Evolutionary conservation across 2,329 filamentous ascomycete genomes (phyloP), one percentile per base, ranked within the genome.

Genomic region (Ceratocystis eucalypticola): DNA sequence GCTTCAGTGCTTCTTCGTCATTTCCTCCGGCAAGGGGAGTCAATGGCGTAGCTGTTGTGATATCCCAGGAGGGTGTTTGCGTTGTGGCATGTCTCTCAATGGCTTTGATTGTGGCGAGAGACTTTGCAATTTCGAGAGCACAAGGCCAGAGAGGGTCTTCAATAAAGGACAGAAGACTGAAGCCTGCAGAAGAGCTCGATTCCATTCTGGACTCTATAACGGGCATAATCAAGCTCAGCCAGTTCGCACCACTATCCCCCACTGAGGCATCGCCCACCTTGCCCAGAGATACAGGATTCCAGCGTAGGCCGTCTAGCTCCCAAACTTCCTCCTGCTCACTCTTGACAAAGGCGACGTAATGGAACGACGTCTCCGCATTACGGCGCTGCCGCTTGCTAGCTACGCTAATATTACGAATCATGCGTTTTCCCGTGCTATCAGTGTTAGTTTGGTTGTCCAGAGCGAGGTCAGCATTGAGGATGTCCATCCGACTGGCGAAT

Each of bases 311-410:
- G 74, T 97, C 93, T 4, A 97, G 84, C 73, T 92, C 89, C 91
- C 91, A 96, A 15, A 96, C 82, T 66, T 84, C 79, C 1, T 84
- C 86, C n/a, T 82, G 80, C 37, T 41, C 37, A 15, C 85, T 82
- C 1, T 90, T 89, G 37, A 96, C 85, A 72, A 93, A 96, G 5
- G 91, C 92, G 69, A 96, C 88, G 74, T 94, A 97, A 73, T 97
- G 93, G 72, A 88, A 94, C 0, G 84, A 86, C 12, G 82, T 80
- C n/a, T 89, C 83, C 61, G 78, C 78, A 44, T 75, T 75, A 25
- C 63, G 70, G 10, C 44, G 44, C n/a, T 33, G 8, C 5, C 15
- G 69, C n/a, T 64, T 68, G 20, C 25, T 64, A 77, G 76, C 48
- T 75, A 73, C 41, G 72, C 70, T 46, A 74, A 77, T 2, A 75